A percentile compares a stretch with the other conserved stretches of the same genome.
These are phyloP conservation scores for Venturia pyrina DNA, from an alignment of 2,329 filamentous ascomycete species.

Conservation along the genomic window DNA sequence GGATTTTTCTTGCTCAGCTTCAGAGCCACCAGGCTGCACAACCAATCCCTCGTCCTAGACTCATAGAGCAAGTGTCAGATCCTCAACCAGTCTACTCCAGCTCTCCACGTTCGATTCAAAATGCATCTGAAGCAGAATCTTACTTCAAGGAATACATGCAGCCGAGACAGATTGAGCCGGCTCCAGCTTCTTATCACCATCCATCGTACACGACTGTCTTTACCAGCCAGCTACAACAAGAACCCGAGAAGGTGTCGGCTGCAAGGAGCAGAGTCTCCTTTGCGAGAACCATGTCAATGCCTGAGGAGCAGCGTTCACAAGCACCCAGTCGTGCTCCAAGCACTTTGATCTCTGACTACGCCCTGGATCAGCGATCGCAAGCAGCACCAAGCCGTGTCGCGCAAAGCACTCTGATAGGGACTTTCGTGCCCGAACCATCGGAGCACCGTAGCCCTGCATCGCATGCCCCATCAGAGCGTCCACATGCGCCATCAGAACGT, in stretches of 20 bases:
- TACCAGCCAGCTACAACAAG: background rate
- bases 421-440: background rate
- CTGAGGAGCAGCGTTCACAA: background rate
- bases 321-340: background rate
- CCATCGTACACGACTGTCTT: constrained; percentile 10
- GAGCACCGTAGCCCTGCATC: background rate
- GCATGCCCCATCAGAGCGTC: background rate
- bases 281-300: background rate
- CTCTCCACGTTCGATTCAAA: constrained; percentile 1
- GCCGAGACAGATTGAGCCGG: constrained; percentile 8
- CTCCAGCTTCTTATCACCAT: constrained; percentile 7
- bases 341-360: background rate
- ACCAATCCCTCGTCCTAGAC: background rate
- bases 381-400: background rate
- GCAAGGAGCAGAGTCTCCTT: constrained; percentile 3
- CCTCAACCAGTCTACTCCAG: constrained; percentile 3
- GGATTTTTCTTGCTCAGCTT: background rate
- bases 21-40: background rate
- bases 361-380: background rate
- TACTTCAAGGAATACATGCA: constrained; percentile 8
- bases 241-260: background rate
- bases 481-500: background rate
- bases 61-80: background rate
- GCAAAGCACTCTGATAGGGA: background rate
- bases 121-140: constrained; percentile 1